Conservation (phyloP, 208 protist genomes). For the Leishmania martiniquensis region DNA sequence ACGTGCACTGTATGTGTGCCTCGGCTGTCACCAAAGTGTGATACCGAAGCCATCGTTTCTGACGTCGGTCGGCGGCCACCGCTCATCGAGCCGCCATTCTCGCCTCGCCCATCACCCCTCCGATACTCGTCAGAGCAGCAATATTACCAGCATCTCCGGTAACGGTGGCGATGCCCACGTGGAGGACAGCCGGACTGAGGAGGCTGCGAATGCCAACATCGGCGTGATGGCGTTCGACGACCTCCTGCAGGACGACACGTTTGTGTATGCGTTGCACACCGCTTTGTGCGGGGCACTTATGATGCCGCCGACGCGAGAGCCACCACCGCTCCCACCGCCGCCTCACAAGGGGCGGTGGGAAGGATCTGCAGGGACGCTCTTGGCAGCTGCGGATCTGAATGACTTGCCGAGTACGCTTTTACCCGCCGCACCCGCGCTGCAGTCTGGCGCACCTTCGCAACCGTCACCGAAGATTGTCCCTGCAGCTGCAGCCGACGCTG, state of each 20-base stretch:
- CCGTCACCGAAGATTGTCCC: not conserved
- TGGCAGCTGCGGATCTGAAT: not conserved
- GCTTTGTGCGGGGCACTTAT: slow-evolving; percentile 25
- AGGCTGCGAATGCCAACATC: not conserved
- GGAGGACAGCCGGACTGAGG: not conserved
- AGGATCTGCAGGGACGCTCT: not conserved
- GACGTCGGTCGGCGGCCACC: not conserved
- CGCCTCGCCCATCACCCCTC: not conserved
- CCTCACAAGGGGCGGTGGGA: not conserved
- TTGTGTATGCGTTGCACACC: slow-evolving; percentile 24
- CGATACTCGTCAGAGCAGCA: not conserved
- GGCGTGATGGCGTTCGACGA: slow-evolving; percentile 27
- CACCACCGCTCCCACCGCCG: slow-evolving; percentile 1
- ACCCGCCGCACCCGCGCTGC: not conserved
- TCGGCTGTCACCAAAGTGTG: slow-evolving; percentile 23
- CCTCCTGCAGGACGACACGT: slow-evolving; percentile 24
- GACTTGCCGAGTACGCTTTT: too few species aligned
- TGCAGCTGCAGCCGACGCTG: not conserved
- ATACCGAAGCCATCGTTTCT: slow-evolving; percentile 24
- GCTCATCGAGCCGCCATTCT: not conserved
- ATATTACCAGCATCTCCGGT: not conserved
- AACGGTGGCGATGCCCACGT: not conserved
- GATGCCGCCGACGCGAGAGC: slow-evolving; percentile 23
- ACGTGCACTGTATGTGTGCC: slow-evolving; percentile 17
- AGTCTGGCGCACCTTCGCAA: not conserved